Evolutionary conservation across 225 moss, liverwort and hornwort genomes (phyloP), one percentile per base, ranked within the genome.

Genomic region (Neckera pumila): DNA sequence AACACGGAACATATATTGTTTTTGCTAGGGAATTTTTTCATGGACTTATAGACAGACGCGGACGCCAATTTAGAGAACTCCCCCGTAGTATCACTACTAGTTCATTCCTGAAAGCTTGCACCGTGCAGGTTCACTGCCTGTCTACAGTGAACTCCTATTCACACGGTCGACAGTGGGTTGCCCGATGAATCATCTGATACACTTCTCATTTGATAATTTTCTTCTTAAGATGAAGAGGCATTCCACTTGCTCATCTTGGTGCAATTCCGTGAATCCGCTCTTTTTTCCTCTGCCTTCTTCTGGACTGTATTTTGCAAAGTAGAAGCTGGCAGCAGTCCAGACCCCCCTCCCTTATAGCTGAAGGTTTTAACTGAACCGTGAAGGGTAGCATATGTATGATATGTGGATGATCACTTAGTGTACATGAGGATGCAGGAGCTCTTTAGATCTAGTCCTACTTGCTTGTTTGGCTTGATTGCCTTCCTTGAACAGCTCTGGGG

Each of bases 381-480:
- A 34, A 90, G 88, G 17, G 89, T 86, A 87, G 88, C 89, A 92
- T 25, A 89, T 56, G 25, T 65, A 92, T 89, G 51, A 93, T 89
- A 16, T 86, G 89, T 15, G 89, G 85, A 31, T 82, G 88, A 80
- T 88, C 90, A 54, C 90, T 89, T 7, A 62, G 36, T 54, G 86
- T 69, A 40, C 82, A 89, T 15, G 85, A 88, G 14, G 85, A 89
- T 54, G 72, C 81, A 27, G 80, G 81, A 45, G 70, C 88, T 85
- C 84, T 79, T 87, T 87, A 91, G 22, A 56, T 28, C 57, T 25
- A 86, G 88, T 81, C 85, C 85, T 74, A 66, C 74, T 34, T 82
- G 80, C 77, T 89, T 89, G 63, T 87, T 88, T 33, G 92, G 85
- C 58, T 89, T 91, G 67, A 91, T 69, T 57, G 88, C 79, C 43